Conservation (phyloP, 2,329 filamentous ascomycete species). For the Ambrosiella cleistominuta region DNA sequence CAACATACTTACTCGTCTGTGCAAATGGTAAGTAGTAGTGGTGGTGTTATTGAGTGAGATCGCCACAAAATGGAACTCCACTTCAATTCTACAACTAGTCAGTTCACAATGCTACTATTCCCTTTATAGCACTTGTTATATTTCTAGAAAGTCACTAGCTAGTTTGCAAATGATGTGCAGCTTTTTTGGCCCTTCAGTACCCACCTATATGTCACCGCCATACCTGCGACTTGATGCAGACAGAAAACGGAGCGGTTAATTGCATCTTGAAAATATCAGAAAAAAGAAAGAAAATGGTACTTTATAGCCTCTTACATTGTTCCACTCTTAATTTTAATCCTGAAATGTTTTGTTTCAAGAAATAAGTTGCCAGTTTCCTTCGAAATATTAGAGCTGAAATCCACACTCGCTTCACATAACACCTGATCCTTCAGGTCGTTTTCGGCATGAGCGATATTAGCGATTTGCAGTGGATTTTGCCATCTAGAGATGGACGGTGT, state of each 20-base stretch:
- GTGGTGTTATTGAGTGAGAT: not conserved
- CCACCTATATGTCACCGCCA: too few species aligned
- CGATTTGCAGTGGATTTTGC: not conserved
- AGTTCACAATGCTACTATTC: not conserved
- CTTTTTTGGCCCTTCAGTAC: too few species aligned
- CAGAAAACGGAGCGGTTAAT: not conserved
- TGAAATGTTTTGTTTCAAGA: not conserved
- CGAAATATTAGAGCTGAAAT: not conserved
- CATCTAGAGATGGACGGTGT: not conserved
- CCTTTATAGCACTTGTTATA: too few species aligned
- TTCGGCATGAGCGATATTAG: not conserved
- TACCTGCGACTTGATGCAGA: not conserved
- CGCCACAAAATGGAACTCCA: not conserved
- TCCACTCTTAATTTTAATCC: not conserved
- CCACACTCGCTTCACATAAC: not conserved
- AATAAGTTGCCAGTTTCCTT: not conserved
- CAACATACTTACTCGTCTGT: not conserved
- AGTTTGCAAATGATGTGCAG: too few species aligned
- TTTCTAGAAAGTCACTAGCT: too few species aligned
- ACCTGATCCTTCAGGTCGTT: not conserved
- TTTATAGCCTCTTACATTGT: not conserved
- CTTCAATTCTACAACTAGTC: not conserved
- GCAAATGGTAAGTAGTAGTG: not conserved
- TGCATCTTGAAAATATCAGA: not conserved
- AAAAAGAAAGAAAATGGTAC: not conserved